Percentiles rank a stretch among this genome's conserved stretches.
These are phyloP conservation scores for Colletotrichum cordylinicola DNA, from an alignment of 2,329 filamentous ascomycete species.

Conservation along the genomic window DNA sequence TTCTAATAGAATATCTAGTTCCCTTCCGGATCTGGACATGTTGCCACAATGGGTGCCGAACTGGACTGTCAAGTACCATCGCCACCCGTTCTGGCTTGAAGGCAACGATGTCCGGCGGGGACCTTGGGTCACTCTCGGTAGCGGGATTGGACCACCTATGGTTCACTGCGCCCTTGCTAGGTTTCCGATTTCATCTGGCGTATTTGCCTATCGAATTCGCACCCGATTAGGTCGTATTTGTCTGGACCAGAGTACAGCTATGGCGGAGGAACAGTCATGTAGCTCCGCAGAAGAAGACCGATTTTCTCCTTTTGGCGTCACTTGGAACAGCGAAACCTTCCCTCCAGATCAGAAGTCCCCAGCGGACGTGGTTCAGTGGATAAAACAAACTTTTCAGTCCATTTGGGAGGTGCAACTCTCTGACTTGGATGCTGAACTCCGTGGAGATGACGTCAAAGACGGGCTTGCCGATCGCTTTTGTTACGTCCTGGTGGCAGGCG, in stretches of 20 bases:
- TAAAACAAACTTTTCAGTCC: neutral
- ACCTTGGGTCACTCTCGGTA: neutral
- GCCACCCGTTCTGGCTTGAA: neutral
- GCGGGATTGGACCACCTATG: neutral
- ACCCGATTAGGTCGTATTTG: neutral
- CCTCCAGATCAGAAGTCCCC: too few relatives aligned
- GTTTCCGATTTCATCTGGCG: neutral
- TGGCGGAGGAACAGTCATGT: neutral
- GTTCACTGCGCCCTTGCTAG: neutral
- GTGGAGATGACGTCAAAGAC: neutral
- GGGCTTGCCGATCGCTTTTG: neutral
- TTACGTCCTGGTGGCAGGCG: neutral
- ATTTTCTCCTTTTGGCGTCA: neutral
- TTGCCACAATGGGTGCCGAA: neutral
- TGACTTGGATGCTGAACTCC: accelerated
- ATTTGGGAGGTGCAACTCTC: neutral
- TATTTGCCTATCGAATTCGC: neutral
- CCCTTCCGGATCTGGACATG: neutral
- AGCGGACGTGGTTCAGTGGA: neutral
- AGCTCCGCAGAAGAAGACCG: neutral
- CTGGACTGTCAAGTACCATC: neutral
- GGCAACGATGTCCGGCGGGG: neutral
- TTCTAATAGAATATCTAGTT: accelerated
- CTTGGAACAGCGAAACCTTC: neutral
- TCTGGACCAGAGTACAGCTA: neutral